Evolutionary conservation across 1,284 basidiomycete genomes (phyloP).

Genomic region (Pseudozyma pruni): DNA sequence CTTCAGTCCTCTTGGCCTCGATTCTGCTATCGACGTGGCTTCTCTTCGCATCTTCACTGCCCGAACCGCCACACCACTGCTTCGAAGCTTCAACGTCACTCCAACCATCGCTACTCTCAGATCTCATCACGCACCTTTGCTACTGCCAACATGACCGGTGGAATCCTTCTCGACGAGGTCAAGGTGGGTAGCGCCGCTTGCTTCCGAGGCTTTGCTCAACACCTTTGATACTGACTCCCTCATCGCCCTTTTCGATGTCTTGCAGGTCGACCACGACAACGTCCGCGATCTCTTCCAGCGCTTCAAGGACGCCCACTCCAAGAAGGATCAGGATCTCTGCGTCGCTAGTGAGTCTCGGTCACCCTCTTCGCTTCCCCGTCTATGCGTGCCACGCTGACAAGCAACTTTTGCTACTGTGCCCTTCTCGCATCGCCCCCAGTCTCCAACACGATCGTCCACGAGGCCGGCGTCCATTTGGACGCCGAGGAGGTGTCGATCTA

Average conservation of each 20-base stretch:
- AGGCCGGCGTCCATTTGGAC: constrained; percentile 36
- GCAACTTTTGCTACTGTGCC: neutral
- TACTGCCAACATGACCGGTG: constrained; percentile 15
- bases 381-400: neutral
- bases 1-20: neutral
- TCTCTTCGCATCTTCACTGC: constrained; percentile 8
- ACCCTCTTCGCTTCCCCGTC: no score
- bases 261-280: constrained; percentile 52
- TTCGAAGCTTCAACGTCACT: constrained; percentile 1
- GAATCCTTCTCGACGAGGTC: constrained; percentile 26
- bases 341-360: constrained; percentile 17
- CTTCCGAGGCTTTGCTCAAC: neutral
- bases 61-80: constrained; percentile 1
- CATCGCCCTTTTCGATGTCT: no score
- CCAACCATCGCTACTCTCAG: neutral
- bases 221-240: no score
- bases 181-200: constrained; percentile 17
- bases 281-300: constrained; percentile 44
- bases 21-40: constrained; percentile 15
- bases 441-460: constrained; percentile 39
- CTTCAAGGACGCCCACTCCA: constrained; percentile 20
- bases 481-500: constrained; percentile 52
- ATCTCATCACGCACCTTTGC: constrained; percentile 8
- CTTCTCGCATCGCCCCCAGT: neutral
- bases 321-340: constrained; percentile 33